Percentiles rank a stretch among this genome's conserved stretches.
Conservation (phyloP, 495 filamentous ascomycete species). For the Parmelia sp. region DNA sequence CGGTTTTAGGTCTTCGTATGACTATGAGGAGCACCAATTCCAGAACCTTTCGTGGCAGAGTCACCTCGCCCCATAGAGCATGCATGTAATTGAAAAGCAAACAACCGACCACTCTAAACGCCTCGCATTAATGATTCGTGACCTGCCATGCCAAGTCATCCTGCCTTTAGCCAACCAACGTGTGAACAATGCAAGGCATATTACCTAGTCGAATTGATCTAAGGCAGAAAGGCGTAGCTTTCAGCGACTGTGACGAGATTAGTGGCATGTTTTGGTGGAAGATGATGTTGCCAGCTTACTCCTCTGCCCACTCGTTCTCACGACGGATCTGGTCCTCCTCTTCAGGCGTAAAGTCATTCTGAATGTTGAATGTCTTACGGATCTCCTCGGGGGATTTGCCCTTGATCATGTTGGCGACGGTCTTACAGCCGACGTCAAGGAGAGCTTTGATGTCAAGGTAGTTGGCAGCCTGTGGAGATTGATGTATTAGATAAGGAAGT, state of each 20-base stretch:
- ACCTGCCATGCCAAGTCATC: slow-evolving; percentile 1
- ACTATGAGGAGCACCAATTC: background rate
- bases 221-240: slow-evolving; percentile 5
- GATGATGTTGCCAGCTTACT: slow-evolving; percentile 37
- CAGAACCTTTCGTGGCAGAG: background rate
- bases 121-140: slow-evolving; percentile 15
- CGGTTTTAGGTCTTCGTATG: background rate
- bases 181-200: background rate
- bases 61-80: background rate
- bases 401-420: slow-evolving; percentile 69
- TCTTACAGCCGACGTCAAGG: slow-evolving; percentile 62
- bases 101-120: slow-evolving; percentile 11
- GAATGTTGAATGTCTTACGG: slow-evolving; percentile 69
- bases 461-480: slow-evolving; percentile 51
- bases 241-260: slow-evolving; percentile 35
- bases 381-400: slow-evolving; percentile 68
- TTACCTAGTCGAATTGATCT: background rate
- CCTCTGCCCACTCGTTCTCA: slow-evolving; percentile 70
- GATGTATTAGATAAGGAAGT: slow-evolving; percentile 4
- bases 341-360: slow-evolving; percentile 69
- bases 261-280: slow-evolving; percentile 21
- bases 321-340: slow-evolving; percentile 67
- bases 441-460: slow-evolving; percentile 68
- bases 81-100: background rate
- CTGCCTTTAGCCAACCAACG: background rate